A percentile compares a stretch with the other conserved stretches of the same genome.
phyloP scores from a whole-genome alignment of 345 rosid species.

The Eucalyptus leucophloia region DNA sequence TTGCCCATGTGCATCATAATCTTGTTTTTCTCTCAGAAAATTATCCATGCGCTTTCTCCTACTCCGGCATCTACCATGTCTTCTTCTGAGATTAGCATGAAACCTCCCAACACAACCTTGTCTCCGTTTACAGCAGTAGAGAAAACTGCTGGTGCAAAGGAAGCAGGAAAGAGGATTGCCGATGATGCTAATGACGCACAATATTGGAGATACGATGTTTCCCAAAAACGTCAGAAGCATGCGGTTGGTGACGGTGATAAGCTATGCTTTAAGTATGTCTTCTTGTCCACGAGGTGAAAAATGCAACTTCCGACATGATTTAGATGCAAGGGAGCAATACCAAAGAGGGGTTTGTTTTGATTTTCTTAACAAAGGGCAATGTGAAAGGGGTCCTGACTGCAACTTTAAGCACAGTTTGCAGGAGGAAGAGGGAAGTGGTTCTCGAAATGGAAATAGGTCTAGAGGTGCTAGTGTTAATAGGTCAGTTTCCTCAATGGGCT shows the following conservation, averaged over 20 bases:
- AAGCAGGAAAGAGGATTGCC: slow-evolving; percentile 32
- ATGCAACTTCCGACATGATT: slow-evolving; percentile 71
- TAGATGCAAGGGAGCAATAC: slow-evolving; percentile 75
- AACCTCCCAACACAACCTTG: slow-evolving; percentile 56
- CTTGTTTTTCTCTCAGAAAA: slow-evolving; percentile 40
- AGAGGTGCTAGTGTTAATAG: slow-evolving; percentile 4
- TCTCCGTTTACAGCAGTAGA: slow-evolving; percentile 47
- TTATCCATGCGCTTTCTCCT: slow-evolving; percentile 87
- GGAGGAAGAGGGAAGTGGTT: slow-evolving; percentile 28
- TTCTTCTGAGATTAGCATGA: slow-evolving; percentile 57
- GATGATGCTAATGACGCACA: slow-evolving; percentile 48
- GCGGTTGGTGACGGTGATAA: slow-evolving; percentile 48
- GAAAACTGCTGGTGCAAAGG: slow-evolving; percentile 24
- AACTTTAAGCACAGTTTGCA: slow-evolving; percentile 76
- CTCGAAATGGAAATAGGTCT: slow-evolving; percentile 33
- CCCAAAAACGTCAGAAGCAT: slow-evolving; percentile 61
- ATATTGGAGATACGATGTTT: slow-evolving; percentile 90
- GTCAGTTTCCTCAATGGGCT: not conserved
- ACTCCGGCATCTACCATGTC: slow-evolving; percentile 77
- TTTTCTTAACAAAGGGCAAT: slow-evolving; percentile 76
- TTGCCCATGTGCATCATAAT: not conserved
- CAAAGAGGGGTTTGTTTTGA: slow-evolving; percentile 88
- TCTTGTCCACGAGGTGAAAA: slow-evolving; percentile 72
- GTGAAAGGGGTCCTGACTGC: slow-evolving; percentile 93
- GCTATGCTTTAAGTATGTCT: slow-evolving; percentile 72